Conservation (phyloP, 192 early-diverging fungal species). For the Pilobolus umbonatus region DNA sequence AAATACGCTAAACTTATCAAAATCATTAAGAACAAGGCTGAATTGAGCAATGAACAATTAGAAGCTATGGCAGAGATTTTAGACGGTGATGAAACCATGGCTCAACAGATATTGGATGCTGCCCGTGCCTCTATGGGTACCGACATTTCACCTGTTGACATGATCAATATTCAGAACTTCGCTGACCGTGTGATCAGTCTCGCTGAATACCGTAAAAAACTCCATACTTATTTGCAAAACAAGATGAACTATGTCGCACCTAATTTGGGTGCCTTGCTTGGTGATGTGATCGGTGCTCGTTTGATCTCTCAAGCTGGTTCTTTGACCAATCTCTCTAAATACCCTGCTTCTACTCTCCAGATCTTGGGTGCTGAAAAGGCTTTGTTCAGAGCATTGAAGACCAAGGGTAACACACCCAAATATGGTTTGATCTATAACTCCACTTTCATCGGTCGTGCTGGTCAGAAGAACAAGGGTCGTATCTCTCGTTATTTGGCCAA, state of each 20-base stretch:
- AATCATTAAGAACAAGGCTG: constrained; percentile 89
- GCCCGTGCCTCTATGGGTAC: constrained; percentile 97
- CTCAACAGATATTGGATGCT: constrained; percentile 89
- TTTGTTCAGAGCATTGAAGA: constrained; percentile 95
- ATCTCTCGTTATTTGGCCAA: constrained; percentile 98
- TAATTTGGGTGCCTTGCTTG: constrained; percentile 92
- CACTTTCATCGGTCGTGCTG: constrained; percentile 91
- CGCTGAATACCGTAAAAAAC: constrained; percentile 88
- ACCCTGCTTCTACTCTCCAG: constrained; percentile 95
- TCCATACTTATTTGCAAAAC: constrained; percentile 87
- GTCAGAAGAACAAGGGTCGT: constrained; percentile 95
- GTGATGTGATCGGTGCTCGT: constrained; percentile 95
- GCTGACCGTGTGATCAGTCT: constrained; percentile 87
- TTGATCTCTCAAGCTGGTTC: constrained; percentile 95
- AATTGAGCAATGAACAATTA: constrained; percentile 71
- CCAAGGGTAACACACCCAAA: constrained; percentile 95
- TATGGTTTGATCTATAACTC: constrained; percentile 98
- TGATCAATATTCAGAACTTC: constrained; percentile 94
- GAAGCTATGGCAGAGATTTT: constrained; percentile 75
- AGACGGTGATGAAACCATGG: constrained; percentile 71
- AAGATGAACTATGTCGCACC: constrained; percentile 98
- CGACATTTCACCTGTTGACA: constrained; percentile 92
- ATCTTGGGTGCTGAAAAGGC: constrained; percentile 99
- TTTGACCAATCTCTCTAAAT: constrained; percentile 95
- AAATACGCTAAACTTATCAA: constrained; percentile 87